Base-by-base conservation (phyloP, 306 rosid species). In the Purshia tridentata region DNA sequence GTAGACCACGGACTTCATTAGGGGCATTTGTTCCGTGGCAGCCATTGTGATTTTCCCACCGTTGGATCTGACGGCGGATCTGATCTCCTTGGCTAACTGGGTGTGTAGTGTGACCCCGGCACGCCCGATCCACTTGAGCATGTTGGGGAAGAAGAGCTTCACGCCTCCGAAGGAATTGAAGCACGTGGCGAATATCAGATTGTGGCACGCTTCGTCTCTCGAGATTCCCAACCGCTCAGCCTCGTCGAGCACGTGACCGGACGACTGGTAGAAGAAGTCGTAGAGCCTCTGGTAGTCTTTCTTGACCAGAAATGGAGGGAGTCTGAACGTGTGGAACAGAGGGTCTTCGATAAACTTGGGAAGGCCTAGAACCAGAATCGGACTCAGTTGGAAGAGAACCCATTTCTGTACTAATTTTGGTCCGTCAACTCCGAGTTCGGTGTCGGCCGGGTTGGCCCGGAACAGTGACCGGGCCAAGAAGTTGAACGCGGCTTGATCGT, bases 191-290 rank as follows among this genome's bases (percentile, higher is more conserved):
- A 91, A 94, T 2, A 94, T 40, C 1, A 94, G 67, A 41, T 94
- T 94, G 75, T 94, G 99, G 68, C 96, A 88, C 3, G 99, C 97
- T 77, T 94, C 99, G 16, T 89, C 96, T 42, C 83, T 84, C 0
- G 97, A 80, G 4, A 94, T 29, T 0, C 99, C 97, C 6, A 87
- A 3, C n/a, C 86, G 70, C 73, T 74, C 91, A 0, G 99, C 99
- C 77, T 94, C 97, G 22, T 81, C 90, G 0, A 91, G 78, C 9
- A 90, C 83, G 16, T 45, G 56, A 0, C 83, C 87, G 0, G 95
- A 74, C 1, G 96, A 81, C 5, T 77, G 64, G 80, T 84, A 86
- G 81, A 94, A 89, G 84, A 89, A 94, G 9, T 91, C 90, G 72
- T 89, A 91, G 0, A 94, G 86, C 20, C 85, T 80, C 72, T 73